Evolutionary conservation across 176 grass and related monocot genomes (phyloP).

Genomic region (Avena sativa): DNA sequence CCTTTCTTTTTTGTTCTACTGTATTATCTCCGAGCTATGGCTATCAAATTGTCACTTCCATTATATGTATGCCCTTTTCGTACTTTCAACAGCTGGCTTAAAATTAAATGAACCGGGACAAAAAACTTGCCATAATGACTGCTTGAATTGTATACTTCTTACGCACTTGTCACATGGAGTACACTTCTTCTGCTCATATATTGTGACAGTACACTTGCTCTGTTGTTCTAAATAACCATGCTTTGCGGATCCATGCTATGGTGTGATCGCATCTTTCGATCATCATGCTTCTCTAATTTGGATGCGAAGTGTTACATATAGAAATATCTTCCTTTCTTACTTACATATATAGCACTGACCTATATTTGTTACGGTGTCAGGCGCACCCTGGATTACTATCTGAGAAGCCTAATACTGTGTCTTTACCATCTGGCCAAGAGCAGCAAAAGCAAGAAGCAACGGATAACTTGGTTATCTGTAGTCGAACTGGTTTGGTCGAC

Average conservation of each 20-base stretch:
- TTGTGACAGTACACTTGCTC: background rate
- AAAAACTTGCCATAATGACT: background rate
- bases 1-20: background rate
- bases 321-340: background rate
- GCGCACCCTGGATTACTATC: conserved; percentile 16
- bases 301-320: background rate
- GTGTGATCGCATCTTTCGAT: conserved; percentile 10
- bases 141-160: conserved; percentile 2
- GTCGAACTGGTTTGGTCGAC: background rate
- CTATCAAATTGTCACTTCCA: background rate
- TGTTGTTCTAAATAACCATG: background rate
- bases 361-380: background rate
- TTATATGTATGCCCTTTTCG: background rate
- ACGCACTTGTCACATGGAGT: background rate
- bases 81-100: background rate
- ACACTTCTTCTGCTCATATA: background rate
- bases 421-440: conserved; percentile 18
- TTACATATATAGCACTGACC: conserved; percentile 22
- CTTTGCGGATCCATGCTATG: background rate
- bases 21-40: background rate
- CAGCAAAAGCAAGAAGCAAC: conserved; percentile 39
- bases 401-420: background rate
- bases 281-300: conserved; percentile 34
- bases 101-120: conserved; percentile 29
- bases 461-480: conserved; percentile 26